Evolutionary conservation across 2,329 filamentous ascomycete genomes (phyloP).

Genomic region (Xylaria polymorpha): DNA sequence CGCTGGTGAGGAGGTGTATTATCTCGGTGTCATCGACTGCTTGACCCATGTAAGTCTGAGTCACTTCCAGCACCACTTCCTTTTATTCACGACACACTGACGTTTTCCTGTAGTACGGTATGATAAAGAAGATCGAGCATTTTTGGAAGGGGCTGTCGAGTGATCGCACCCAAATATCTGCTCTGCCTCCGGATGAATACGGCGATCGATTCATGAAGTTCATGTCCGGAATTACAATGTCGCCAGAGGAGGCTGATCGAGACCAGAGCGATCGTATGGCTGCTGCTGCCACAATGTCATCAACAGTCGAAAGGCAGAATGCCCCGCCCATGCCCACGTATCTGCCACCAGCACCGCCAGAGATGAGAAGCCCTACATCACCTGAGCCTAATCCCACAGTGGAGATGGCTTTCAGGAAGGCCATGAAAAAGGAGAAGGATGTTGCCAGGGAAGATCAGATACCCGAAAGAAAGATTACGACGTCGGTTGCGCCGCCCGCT

Average conservation of each 20-base stretch:
- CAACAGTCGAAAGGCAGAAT: slow-evolving; percentile 35
- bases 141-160: slow-evolving; percentile 94
- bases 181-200: slow-evolving; percentile 88
- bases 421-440: slow-evolving; percentile 48
- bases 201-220: slow-evolving; percentile 95
- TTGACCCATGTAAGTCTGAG: slow-evolving; percentile 84
- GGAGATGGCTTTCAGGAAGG: slow-evolving; percentile 48
- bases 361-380: slow-evolving; percentile 48
- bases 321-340: slow-evolving; percentile 47
- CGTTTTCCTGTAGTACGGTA: slow-evolving; percentile 75
- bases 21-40: slow-evolving; percentile 98
- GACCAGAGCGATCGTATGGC: slow-evolving; percentile 69
- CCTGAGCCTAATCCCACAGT: slow-evolving; percentile 49
- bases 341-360: slow-evolving; percentile 50
- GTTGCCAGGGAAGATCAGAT: slow-evolving; percentile 48
- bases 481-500: slow-evolving; percentile 40
- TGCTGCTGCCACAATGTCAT: slow-evolving; percentile 51
- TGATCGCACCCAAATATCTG: slow-evolving; percentile 89
- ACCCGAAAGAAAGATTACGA: slow-evolving; percentile 50
- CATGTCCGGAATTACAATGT: slow-evolving; percentile 90
- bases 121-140: slow-evolving; percentile 94
- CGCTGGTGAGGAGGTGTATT: slow-evolving; percentile 93
- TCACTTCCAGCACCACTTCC: not conserved
- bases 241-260: slow-evolving; percentile 82
- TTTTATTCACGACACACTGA: slow-evolving; percentile 37